Evolutionary conservation across 768 basidiomycete genomes (phyloP), one percentile per base, ranked within the genome.

Genomic region (Serendipita sp.): DNA sequence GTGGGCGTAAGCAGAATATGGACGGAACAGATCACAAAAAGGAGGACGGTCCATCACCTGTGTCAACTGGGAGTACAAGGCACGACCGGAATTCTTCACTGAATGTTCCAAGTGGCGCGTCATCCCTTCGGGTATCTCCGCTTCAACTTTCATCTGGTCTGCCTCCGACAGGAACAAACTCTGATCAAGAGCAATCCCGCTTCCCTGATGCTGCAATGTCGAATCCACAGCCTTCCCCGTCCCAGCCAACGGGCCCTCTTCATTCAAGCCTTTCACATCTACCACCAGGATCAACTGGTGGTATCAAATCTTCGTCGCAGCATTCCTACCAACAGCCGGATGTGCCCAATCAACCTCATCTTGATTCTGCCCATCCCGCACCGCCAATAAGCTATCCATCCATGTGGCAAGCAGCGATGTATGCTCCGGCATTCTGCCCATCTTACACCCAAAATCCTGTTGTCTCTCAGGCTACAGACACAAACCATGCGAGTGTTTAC

Each of bases 21-120:
- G 65, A 31, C 71, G 70, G n/a, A 53, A 67, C 75, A 3, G 72
- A 74, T 43, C 71, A 73, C 11, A 79, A 76, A n/a, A 78, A 75
- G 69, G 74, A 69, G 68, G 70, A 71, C 4, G 68, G 65, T 10
- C 70, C 73, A 62, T 70, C 72, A 11, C 62, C 72, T 18, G 50
- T 64, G 48, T 70, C 76, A 29, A 23, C 23, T 23, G 52, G 52
- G 11, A 53, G 31, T 53, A 53, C 52, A 27, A 53, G 52, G 31
- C 52, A 53, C 29, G 52, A 53, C 29, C 52, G 52, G 52, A 53
- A 11, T 53, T 31, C 52, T 11, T 53, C 52, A 11, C 52, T 53
- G 10, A 27, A 13, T 31, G 52, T 53, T 29, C 52, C 52, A n/a
- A 53, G 52, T 27, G 11, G 16, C 31, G 11, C 52, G 29, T 53